Base-by-base conservation (phyloP, 2,329 filamentous ascomycete genomes). In the Knufia fluminis region DNA sequence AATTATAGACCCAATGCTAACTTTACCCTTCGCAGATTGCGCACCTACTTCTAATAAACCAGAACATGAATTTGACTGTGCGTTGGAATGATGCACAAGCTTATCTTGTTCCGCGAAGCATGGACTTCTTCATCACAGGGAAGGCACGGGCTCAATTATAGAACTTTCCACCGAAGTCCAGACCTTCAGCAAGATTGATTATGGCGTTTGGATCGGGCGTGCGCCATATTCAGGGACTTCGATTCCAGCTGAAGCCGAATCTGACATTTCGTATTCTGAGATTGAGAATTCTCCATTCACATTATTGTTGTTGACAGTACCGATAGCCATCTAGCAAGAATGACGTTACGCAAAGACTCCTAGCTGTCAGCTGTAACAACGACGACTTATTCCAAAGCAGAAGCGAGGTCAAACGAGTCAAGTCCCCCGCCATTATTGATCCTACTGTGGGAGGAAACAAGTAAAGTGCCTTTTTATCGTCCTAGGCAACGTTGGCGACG, bases 1-100 rank as follows among this genome's bases (percentile, higher is more conserved):
- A 48, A 46, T 46, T n/a, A 48, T 39, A 48, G 35, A 16, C 45
- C 19, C 20, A 20, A 33, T 45, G 24, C 31, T 32, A 35, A 32
- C 28, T 33, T 17, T n/a, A n/a, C 8, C 20, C 14, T 19, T 35
- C 10, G 42, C 42, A 48, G 19, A 35, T 38, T 39, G 22, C 17
- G 14, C 10, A 22, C 8, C 17, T 19, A 12, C 40, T 9, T 22
- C 20, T 26, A 24, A 10, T 16, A 36, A 20, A n/a, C 28, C 32
- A 24, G 32, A 40, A 17, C 12, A 12, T 4, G 16, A 35, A 22
- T 26, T 32, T 23, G 20, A 7, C 24, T 8, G 24, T 4, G 28
- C 12, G 22, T n/a, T 17, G 26, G 42, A 46, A n/a, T 46, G 28
- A 8, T 28, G 12, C 28, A 36, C n/a, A 14, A 36, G 16, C 33